Evolutionary conservation across 495 filamentous ascomycete species (phyloP).

Genomic region (Glutinoglossum americanum): DNA sequence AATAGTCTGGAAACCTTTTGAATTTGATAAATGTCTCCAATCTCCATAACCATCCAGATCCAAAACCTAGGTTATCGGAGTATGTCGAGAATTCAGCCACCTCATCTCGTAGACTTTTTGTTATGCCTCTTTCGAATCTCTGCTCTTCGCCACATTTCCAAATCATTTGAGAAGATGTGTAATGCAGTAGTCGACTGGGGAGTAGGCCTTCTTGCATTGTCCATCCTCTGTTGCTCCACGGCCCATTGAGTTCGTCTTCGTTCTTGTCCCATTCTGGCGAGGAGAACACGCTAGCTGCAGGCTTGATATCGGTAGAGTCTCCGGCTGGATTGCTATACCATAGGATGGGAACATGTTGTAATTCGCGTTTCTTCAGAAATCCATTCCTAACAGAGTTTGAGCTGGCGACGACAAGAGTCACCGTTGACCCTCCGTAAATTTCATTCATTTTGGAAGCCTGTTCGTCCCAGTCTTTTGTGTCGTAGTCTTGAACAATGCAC

Average conservation of each 20-base stretch:
- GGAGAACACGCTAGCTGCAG: background rate
- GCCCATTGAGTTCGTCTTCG: background rate
- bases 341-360: background rate
- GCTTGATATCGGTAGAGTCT: background rate
- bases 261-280: background rate
- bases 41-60: background rate
- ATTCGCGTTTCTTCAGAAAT: conserved; percentile 3
- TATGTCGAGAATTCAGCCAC: background rate
- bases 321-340: background rate
- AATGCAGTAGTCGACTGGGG: background rate
- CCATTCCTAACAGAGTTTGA: background rate
- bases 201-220: conserved; percentile 5
- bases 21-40: conserved; percentile 4
- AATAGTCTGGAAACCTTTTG: background rate
- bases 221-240: conserved; percentile 2
- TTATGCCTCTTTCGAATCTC: background rate
- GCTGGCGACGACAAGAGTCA: conserved; percentile 7
- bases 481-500: conserved; percentile 14
- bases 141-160: conserved; percentile 1
- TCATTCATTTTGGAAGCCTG: conserved; percentile 10
- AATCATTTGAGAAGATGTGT: conserved; percentile 3
- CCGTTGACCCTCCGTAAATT: conserved; percentile 8
- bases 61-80: background rate
- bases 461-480: conserved; percentile 5
- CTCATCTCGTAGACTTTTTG: background rate